These are phyloP conservation scores for Linum tenue DNA, from an alignment of 345 rosid genomes.

Conservation along the genomic window DNA sequence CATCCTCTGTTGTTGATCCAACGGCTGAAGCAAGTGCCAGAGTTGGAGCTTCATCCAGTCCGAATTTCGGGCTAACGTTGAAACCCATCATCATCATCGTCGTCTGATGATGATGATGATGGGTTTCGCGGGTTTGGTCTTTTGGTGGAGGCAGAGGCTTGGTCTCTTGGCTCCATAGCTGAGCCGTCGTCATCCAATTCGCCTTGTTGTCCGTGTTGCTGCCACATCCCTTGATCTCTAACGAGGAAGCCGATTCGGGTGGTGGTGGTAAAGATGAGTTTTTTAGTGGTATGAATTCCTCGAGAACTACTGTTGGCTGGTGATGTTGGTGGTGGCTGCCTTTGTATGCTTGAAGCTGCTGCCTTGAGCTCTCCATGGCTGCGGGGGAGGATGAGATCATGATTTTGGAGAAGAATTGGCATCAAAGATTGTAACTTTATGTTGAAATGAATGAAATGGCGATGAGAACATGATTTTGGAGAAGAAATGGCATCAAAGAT, in stretches of 20 bases:
- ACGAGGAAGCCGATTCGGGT: constrained; percentile 29
- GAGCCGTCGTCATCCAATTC: constrained; percentile 91
- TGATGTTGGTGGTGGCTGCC: constrained; percentile 27
- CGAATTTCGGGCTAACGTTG: constrained; percentile 47
- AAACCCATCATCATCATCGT: constrained; percentile 28
- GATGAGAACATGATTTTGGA: too few species aligned
- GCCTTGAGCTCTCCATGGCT: constrained; percentile 88
- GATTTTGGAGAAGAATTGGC: constrained; percentile 13
- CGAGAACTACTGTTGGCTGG: constrained; percentile 45
- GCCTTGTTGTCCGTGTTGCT: constrained; percentile 37
- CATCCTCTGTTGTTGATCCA: constrained; percentile 1
- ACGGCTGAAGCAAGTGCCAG: constrained; percentile 39
- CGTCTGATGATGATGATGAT: not conserved
- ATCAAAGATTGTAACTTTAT: constrained; percentile 19
- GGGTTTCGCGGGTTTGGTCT: constrained; percentile 14
- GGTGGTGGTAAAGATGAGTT: constrained; percentile 23
- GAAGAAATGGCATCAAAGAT: constrained; percentile 12
- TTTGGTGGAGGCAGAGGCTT: constrained; percentile 31
- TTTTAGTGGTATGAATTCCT: constrained; percentile 90
- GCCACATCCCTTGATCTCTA: constrained; percentile 2
- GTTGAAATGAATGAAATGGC: too few species aligned
- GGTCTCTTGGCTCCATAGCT: constrained; percentile 81
- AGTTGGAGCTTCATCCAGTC: constrained; percentile 29
- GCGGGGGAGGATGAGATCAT: constrained; percentile 2
- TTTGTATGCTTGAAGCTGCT: constrained; percentile 61